Evolutionary conservation across 805 yeast species (phyloP).

Genomic region (Wickerhamomyces strasburgensis): DNA sequence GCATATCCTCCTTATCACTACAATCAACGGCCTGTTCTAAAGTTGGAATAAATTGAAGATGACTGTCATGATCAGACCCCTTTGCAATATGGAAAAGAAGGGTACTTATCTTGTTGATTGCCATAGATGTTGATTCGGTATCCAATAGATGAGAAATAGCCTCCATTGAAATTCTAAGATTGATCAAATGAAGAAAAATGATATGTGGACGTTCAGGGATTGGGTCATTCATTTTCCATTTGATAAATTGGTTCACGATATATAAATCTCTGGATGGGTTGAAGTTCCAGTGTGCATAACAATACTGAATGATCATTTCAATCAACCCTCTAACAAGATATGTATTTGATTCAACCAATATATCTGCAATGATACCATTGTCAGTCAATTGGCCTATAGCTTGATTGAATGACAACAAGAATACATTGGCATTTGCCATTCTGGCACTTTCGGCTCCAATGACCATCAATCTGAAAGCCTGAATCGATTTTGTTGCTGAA

Average conservation of each 20-base stretch:
- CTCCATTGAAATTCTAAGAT: constrained; percentile 29
- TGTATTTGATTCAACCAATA: constrained; percentile 22
- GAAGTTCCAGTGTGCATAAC: constrained; percentile 42
- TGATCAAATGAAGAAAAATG: constrained; percentile 31
- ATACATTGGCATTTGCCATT: constrained; percentile 33
- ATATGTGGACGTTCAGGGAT: constrained; percentile 27
- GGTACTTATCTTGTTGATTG: constrained; percentile 16
- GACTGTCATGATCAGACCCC: constrained; percentile 28
- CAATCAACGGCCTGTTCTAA: constrained; percentile 31
- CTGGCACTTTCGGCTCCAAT: constrained; percentile 29
- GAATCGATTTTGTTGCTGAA: constrained; percentile 25
- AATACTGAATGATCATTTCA: constrained; percentile 40
- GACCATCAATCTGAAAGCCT: constrained; percentile 29
- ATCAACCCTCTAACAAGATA: constrained; percentile 29
- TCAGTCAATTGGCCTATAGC: constrained; percentile 38
- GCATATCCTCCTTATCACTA: constrained; percentile 15
- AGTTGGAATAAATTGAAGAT: constrained; percentile 29
- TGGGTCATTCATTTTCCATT: constrained; percentile 33
- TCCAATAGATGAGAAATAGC: constrained; percentile 20
- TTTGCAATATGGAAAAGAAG: constrained; percentile 18
- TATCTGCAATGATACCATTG: constrained; percentile 30
- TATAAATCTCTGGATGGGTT: constrained; percentile 13
- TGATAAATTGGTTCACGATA: constrained; percentile 22
- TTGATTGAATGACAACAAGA: constrained; percentile 32
- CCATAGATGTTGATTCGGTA: constrained; percentile 9